Evolutionary conservation across 179 eudicot species (phyloP).

Genomic region (Gypsophila paniculata): DNA sequence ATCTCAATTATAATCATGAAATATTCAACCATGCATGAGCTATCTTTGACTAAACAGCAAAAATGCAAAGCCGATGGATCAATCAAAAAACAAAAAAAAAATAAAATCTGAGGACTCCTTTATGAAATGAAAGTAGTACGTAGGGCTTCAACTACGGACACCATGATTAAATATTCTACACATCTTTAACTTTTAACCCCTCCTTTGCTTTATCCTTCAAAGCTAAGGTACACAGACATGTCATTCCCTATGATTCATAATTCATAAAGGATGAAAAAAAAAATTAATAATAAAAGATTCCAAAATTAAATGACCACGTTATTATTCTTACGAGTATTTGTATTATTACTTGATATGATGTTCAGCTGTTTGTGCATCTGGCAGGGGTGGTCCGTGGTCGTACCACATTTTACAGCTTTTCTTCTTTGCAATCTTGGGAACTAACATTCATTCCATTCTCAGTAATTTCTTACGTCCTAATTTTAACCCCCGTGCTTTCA

Average conservation of each 20-base stretch:
- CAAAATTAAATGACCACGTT: constrained; percentile 5
- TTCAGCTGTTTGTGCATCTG: not conserved
- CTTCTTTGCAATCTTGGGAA: constrained; percentile 26
- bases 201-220: constrained; percentile 23
- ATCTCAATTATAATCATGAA: not conserved
- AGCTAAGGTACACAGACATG: constrained; percentile 33
- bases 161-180: constrained; percentile 16
- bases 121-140: not conserved
- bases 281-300: constrained; percentile 22
- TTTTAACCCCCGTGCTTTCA: not conserved
- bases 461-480: constrained; percentile 18
- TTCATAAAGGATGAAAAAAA: constrained; percentile 14
- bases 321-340: not conserved
- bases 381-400: constrained; percentile 13
- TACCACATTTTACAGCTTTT: not conserved
- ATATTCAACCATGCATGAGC: not conserved
- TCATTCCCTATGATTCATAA: constrained; percentile 35
- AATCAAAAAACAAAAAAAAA: too few species aligned
- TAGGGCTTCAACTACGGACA: constrained; percentile 17
- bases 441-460: constrained; percentile 24
- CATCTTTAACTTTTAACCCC: constrained; percentile 26
- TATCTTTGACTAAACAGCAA: not conserved
- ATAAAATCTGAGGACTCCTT: not conserved
- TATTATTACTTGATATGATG: not conserved
- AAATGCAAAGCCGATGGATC: constrained; percentile 12